These are phyloP conservation scores for Aspergillus awamori DNA, from an alignment of 2,329 filamentous ascomycete species.

Conservation along the genomic window DNA sequence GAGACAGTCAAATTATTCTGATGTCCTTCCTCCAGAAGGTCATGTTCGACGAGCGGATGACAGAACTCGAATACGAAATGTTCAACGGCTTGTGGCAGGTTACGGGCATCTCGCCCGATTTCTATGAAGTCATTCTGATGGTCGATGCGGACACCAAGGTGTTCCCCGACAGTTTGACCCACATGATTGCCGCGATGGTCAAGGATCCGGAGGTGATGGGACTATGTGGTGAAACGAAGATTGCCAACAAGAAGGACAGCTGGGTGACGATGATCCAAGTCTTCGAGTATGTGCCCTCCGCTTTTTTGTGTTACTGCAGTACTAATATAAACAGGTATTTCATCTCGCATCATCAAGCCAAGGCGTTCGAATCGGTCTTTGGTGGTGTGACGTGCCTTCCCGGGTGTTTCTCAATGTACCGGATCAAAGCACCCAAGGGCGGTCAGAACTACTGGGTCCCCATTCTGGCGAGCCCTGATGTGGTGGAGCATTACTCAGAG, in stretches of 20 bases:
- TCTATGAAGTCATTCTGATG: slow-evolving; percentile 97
- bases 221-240: slow-evolving; percentile 97
- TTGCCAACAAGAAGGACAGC: slow-evolving; percentile 92
- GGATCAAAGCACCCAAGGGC: slow-evolving; percentile 98
- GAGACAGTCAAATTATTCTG: slow-evolving; percentile 97
- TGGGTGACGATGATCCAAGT: slow-evolving; percentile 99
- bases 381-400: slow-evolving; percentile 98
- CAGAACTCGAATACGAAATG: slow-evolving; percentile 98
- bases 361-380: slow-evolving; percentile 97
- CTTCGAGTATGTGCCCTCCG: slow-evolving; percentile 67
- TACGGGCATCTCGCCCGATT: slow-evolving; percentile 96
- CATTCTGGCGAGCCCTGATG: slow-evolving; percentile 95
- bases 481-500: slow-evolving; percentile 98
- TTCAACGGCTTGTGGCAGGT: slow-evolving; percentile 99
- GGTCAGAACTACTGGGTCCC: slow-evolving; percentile 99
- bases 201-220: slow-evolving; percentile 99
- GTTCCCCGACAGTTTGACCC: slow-evolving; percentile 95
- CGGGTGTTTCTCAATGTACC: slow-evolving; percentile 99
- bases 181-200: slow-evolving; percentile 99
- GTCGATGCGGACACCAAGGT: slow-evolving; percentile 99
- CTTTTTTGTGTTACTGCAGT: neutral
- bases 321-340: slow-evolving; percentile 66
- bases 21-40: slow-evolving; percentile 99
- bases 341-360: slow-evolving; percentile 94
- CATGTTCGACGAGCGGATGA: slow-evolving; percentile 99